phyloP scores from a whole-genome alignment of 768 basidiomycete species.

The Lentinula detonsa region DNA sequence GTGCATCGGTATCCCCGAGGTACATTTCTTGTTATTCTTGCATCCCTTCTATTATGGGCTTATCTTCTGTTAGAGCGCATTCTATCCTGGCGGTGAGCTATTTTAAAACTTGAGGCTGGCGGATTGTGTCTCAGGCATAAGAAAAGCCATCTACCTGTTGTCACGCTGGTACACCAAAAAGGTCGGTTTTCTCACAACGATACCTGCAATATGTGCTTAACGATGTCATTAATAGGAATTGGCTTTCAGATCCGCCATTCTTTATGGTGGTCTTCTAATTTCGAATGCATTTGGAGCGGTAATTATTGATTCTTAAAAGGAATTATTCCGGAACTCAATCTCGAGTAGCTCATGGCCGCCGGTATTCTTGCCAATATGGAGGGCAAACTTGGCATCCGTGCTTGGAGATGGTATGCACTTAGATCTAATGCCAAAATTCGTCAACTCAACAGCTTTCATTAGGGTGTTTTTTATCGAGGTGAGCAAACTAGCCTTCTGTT shows the following conservation, averaged over 20 bases:
- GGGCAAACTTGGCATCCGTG: constrained; percentile 56
- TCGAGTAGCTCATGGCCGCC: constrained; percentile 58
- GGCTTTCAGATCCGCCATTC: constrained; percentile 55
- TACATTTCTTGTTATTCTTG: constrained; percentile 7
- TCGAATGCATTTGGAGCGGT: constrained; percentile 67
- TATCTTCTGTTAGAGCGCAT: constrained; percentile 37
- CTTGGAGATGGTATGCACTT: constrained; percentile 59
- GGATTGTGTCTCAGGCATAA: background rate
- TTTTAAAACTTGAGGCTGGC: background rate
- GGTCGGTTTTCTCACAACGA: constrained; percentile 20
- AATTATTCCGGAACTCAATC: background rate
- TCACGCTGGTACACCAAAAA: constrained; percentile 57
- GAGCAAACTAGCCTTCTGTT: constrained; percentile 3
- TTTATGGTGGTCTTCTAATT: constrained; percentile 54
- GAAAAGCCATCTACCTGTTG: constrained; percentile 29
- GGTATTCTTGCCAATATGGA: constrained; percentile 69
- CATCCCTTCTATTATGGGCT: background rate
- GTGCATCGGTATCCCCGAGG: constrained; percentile 61
- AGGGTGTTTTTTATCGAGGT: constrained; percentile 74
- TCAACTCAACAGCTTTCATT: background rate
- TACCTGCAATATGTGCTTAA: background rate
- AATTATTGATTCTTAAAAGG: constrained; percentile 12
- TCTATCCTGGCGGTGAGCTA: constrained; percentile 53
- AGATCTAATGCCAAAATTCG: background rate
- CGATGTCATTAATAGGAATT: constrained; percentile 48